A percentile compares a stretch with the other conserved stretches of the same genome.
Conservation (phyloP, 106 monocot species). For the Xerophyta viscosa region DNA sequence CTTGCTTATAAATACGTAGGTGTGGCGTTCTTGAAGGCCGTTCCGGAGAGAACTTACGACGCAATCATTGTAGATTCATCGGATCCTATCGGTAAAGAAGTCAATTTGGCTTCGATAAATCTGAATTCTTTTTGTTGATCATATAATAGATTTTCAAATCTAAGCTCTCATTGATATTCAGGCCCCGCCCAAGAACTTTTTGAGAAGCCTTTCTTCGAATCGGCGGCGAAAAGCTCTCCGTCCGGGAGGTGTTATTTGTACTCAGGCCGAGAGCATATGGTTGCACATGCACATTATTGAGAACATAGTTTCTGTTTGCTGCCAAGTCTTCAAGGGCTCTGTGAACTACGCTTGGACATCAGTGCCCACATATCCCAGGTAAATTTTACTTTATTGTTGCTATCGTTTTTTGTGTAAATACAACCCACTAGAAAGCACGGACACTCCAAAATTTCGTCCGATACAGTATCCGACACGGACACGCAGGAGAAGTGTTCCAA, state of each 20-base stretch:
- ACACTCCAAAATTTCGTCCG: no score
- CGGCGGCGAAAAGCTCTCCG: conserved; percentile 65
- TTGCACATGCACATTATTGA: conserved; percentile 95
- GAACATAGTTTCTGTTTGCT: conserved; percentile 57
- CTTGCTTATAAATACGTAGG: conserved; percentile 23
- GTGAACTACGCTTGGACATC: conserved; percentile 98
- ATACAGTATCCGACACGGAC: no score
- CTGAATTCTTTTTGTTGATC: no score
- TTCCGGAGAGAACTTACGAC: conserved; percentile 32
- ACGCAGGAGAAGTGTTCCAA: no score
- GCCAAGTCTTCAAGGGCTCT: conserved; percentile 85
- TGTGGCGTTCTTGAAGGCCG: conserved; percentile 35
- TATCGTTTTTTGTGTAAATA: no score
- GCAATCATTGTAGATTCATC: conserved; percentile 44
- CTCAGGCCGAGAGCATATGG: conserved; percentile 98
- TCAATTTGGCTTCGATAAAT: no score
- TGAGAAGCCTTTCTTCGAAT: conserved; percentile 94
- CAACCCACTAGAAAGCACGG: no score
- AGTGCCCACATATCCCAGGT: conserved; percentile 94
- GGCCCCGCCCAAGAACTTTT: conserved; percentile 92
- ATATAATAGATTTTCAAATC: no score
- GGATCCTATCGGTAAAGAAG: conserved; percentile 34
- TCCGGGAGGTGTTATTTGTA: conserved; percentile 90
- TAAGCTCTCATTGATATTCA: conserved; percentile 12
- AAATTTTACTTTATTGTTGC: conserved; percentile 3